Evolutionary conservation across 441 rosid genomes (phyloP).

Genomic region (Bruguiera hainesii): DNA sequence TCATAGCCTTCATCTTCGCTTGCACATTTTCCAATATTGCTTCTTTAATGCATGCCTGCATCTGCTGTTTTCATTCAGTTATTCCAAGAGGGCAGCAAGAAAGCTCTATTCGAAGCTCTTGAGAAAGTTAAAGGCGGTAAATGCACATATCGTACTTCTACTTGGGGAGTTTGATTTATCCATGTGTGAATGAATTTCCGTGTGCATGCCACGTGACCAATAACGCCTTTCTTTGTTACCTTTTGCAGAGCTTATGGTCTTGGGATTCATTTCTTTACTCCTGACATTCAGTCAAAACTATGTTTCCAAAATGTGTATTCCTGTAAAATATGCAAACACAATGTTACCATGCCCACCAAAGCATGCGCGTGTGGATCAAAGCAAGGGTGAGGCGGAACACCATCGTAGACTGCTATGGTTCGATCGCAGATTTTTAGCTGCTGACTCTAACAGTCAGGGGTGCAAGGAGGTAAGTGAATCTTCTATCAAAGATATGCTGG

Average conservation of each 20-base stretch:
- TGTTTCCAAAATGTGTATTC: slow-evolving; percentile 63
- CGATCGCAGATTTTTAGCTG: slow-evolving; percentile 57
- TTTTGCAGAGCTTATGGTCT: slow-evolving; percentile 85
- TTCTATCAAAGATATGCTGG: background rate
- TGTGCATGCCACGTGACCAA: background rate
- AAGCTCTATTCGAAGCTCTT: slow-evolving; percentile 77
- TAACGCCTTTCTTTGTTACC: background rate
- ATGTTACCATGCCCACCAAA: slow-evolving; percentile 71
- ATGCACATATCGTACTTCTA: background rate
- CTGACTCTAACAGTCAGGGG: slow-evolving; percentile 4
- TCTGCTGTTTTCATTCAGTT: slow-evolving; percentile 30
- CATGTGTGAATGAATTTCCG: background rate
- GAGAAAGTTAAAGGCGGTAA: slow-evolving; percentile 77
- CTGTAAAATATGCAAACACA: slow-evolving; percentile 42
- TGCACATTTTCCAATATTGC: too few relatives aligned
- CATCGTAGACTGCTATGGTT: slow-evolving; percentile 44
- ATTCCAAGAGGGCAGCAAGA: slow-evolving; percentile 50
- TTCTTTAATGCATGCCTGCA: background rate
- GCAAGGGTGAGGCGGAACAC: slow-evolving; percentile 17
- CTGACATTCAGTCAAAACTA: slow-evolving; percentile 77
- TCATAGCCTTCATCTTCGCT: too few relatives aligned
- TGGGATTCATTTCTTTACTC: slow-evolving; percentile 87
- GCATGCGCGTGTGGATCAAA: background rate
- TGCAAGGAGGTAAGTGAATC: slow-evolving; percentile 33
- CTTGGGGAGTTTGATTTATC: background rate